phyloP scores from a whole-genome alignment of 176 grass and related monocot species.

The Oryza brachyantha region DNA sequence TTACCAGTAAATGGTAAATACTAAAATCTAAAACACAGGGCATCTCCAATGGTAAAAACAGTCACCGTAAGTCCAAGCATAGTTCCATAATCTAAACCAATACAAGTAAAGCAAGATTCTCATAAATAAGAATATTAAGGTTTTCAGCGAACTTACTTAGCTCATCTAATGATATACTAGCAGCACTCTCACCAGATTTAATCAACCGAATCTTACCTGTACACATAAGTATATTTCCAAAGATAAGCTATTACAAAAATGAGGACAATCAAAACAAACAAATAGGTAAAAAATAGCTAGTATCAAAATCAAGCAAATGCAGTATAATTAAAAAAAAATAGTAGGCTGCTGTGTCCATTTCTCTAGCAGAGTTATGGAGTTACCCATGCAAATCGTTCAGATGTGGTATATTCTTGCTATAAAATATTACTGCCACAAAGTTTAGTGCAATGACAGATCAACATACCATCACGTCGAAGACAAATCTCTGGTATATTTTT shows the following conservation, averaged over 20 bases:
- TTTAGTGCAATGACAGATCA: slow-evolving; percentile 13
- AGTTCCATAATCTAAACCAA: neutral
- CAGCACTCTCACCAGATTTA: slow-evolving; percentile 72
- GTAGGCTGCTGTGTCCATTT: neutral
- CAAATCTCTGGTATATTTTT: slow-evolving; percentile 78
- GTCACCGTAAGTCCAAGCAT: too few species aligned
- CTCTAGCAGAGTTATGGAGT: neutral
- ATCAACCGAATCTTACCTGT: slow-evolving; percentile 79
- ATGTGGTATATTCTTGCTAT: neutral
- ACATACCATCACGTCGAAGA: slow-evolving; percentile 72
- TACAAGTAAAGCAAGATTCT: neutral
- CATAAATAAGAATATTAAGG: slow-evolving; percentile 21
- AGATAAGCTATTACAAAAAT: slow-evolving; percentile 31
- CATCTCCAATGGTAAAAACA: neutral
- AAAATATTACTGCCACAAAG: slow-evolving; percentile 2
- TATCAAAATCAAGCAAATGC: neutral
- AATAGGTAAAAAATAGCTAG: neutral
- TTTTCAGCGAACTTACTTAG: slow-evolving; percentile 60
- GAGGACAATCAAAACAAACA: neutral
- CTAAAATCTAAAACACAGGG: neutral
- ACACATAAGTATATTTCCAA: slow-evolving; percentile 33
- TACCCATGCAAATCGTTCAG: slow-evolving; percentile 10
- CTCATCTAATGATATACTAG: slow-evolving; percentile 73
- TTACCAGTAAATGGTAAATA: neutral
- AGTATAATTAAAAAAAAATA: neutral